phyloP scores from a whole-genome alignment of 176 grass and related monocot species.

The Oryza coarctata region DNA sequence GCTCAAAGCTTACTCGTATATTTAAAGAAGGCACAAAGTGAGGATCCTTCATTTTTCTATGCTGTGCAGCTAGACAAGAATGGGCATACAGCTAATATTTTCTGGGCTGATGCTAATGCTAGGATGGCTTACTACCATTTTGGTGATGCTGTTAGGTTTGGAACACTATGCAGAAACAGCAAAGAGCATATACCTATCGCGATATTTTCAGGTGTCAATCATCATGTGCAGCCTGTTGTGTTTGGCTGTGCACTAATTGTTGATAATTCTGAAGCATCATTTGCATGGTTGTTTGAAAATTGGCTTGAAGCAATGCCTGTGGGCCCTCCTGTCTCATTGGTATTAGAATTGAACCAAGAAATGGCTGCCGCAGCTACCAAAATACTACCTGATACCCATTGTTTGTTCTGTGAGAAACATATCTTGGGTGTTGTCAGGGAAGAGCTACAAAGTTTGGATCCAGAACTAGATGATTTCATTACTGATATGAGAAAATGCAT shows the following conservation, averaged over 20 bases:
- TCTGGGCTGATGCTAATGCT: conserved; percentile 84
- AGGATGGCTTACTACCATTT: conserved; percentile 92
- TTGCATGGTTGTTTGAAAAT: conserved; percentile 85
- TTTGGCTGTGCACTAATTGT: conserved; percentile 89
- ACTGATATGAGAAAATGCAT: conserved; percentile 72
- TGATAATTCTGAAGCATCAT: conserved; percentile 83
- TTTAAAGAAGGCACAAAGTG: conserved; percentile 56
- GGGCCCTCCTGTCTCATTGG: conserved; percentile 63
- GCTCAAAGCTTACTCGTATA: conserved; percentile 77
- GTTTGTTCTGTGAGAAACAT: conserved; percentile 80
- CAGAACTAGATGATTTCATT: conserved; percentile 52
- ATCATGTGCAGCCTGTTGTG: conserved; percentile 79
- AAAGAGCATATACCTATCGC: conserved; percentile 82
- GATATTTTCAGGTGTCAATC: conserved; percentile 85
- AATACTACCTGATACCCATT: conserved; percentile 60
- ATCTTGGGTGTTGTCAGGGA: conserved; percentile 59
- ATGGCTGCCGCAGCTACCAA: conserved; percentile 64
- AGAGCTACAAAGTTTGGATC: conserved; percentile 52
- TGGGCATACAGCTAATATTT: conserved; percentile 61
- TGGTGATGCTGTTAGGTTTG: conserved; percentile 77
- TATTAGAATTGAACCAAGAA: conserved; percentile 64
- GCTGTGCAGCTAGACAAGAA: conserved; percentile 68
- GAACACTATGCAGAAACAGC: conserved; percentile 57
- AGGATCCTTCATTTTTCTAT: conserved; percentile 85
- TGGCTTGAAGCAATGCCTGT: conserved; percentile 89